These are phyloP conservation scores for Herpetomonas muscarum DNA, from an alignment of 208 protist species.

Conservation along the genomic window DNA sequence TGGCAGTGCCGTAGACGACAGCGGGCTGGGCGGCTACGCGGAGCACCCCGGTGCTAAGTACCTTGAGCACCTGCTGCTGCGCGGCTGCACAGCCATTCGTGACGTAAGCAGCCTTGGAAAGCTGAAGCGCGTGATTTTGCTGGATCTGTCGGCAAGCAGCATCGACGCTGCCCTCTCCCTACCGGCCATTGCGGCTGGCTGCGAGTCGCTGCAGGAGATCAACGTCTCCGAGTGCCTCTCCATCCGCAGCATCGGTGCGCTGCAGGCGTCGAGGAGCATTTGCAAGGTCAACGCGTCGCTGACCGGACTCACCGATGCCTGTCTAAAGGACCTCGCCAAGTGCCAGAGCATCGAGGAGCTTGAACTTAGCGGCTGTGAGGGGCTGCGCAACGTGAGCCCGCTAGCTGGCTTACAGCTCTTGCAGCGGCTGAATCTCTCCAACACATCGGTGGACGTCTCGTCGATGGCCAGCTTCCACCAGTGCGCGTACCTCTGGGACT, in stretches of 20 bases:
- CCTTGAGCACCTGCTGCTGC: not conserved
- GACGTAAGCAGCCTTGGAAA: not conserved
- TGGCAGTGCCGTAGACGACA: not conserved
- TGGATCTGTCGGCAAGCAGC: constrained; percentile 24
- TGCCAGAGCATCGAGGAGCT: constrained; percentile 21
- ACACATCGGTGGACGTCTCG: constrained; percentile 24
- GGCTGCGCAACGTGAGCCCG: constrained; percentile 15
- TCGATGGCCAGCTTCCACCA: constrained; percentile 5
- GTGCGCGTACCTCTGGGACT: constrained; percentile 17
- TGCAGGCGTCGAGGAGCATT: constrained; percentile 12
- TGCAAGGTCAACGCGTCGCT: constrained; percentile 16
- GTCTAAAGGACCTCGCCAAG: not conserved
- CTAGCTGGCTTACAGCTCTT: constrained; percentile 17
- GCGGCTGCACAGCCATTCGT: not conserved
- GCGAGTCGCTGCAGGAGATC: constrained; percentile 15
- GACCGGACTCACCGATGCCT: constrained; percentile 13
- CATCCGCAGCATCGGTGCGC: constrained; percentile 18
- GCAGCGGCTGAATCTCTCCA: constrained; percentile 29
- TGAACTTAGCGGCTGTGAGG: constrained; percentile 21
- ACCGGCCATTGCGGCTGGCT: constrained; percentile 8
- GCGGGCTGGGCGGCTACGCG: not conserved
- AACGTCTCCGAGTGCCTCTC: constrained; percentile 19
- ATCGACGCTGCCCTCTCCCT: constrained; percentile 10
- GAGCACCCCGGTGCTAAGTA: not conserved
- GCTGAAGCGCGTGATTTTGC: constrained; percentile 1